phyloP scores from a whole-genome alignment of 352 stramenopile species.

The Globisporangium polare region DNA sequence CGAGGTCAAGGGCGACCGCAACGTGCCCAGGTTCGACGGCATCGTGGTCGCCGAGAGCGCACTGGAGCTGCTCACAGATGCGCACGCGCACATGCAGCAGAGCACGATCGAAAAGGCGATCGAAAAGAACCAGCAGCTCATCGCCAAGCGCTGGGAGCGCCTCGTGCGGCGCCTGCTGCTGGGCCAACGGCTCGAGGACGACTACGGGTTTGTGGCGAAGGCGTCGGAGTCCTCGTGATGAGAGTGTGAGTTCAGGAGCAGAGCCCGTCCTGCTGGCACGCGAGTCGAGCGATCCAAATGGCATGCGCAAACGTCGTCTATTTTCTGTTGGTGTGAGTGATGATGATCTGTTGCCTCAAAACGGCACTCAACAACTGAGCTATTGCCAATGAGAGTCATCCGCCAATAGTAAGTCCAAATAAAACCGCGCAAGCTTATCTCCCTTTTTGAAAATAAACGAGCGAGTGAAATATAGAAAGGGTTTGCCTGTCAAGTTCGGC shows the following conservation, averaged over 20 bases:
- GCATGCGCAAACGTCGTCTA: neutral
- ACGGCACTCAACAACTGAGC: neutral
- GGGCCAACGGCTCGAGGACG: constrained; percentile 64
- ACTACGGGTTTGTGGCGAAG: constrained; percentile 55
- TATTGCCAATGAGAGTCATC: neutral
- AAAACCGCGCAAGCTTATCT: neutral
- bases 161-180: constrained; percentile 67
- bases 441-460: neutral
- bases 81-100: constrained; percentile 62
- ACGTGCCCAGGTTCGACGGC: constrained; percentile 64
- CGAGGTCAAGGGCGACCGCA: constrained; percentile 58
- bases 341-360: too few relatives aligned
- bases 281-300: neutral
- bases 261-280: neutral
- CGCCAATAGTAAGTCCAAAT: neutral
- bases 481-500: neutral
- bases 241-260: neutral
- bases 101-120: constrained; percentile 70
- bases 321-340: neutral
- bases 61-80: constrained; percentile 56
- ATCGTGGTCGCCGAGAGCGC: constrained; percentile 55
- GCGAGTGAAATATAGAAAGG: neutral
- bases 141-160: constrained; percentile 57
- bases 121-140: constrained; percentile 50
- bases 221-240: neutral